Conservation (phyloP, 2,329 filamentous ascomycete genomes). For the Lecanicillium sp. region DNA sequence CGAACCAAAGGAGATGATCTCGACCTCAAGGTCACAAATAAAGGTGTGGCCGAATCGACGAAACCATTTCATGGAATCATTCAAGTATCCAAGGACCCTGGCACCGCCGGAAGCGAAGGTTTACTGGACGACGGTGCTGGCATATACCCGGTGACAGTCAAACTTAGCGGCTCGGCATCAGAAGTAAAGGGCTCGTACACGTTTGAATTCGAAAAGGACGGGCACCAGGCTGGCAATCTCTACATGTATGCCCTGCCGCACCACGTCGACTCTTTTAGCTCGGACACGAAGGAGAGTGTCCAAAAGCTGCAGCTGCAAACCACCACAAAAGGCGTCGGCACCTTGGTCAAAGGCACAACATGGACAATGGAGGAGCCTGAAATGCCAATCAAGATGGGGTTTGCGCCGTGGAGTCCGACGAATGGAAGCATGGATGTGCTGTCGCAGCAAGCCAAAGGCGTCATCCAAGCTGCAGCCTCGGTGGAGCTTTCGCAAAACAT, state of each 20-base stretch:
- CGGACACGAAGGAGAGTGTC: constrained; percentile 38
- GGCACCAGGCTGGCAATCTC: constrained; percentile 49
- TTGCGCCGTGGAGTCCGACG: constrained; percentile 65
- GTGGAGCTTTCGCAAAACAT: constrained; percentile 73
- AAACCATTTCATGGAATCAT: constrained; percentile 67
- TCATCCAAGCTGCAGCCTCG: constrained; percentile 54
- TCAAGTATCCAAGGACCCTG: constrained; percentile 73
- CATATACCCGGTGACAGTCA: constrained; percentile 59
- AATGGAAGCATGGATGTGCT: constrained; percentile 38
- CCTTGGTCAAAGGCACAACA: constrained; percentile 58
- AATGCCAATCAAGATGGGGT: constrained; percentile 67
- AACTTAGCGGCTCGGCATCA: constrained; percentile 53
- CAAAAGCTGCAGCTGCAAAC: constrained; percentile 60
- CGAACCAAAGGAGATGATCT: constrained; percentile 50
- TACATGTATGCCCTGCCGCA: constrained; percentile 87
- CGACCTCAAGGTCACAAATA: constrained; percentile 59
- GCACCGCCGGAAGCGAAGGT: constrained; percentile 44
- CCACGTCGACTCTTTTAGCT: constrained; percentile 68
- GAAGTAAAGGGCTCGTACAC: constrained; percentile 61
- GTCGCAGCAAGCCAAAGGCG: constrained; percentile 44
- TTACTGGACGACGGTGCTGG: constrained; percentile 71
- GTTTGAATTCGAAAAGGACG: constrained; percentile 65
- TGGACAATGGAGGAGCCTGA: constrained; percentile 72
- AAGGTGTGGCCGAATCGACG: constrained; percentile 55
- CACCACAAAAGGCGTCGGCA: constrained; percentile 76